Evolutionary conservation across 352 stramenopile species (phyloP), one percentile per base, ranked within the genome.

Genomic region (Globisporangium camurandrum): DNA sequence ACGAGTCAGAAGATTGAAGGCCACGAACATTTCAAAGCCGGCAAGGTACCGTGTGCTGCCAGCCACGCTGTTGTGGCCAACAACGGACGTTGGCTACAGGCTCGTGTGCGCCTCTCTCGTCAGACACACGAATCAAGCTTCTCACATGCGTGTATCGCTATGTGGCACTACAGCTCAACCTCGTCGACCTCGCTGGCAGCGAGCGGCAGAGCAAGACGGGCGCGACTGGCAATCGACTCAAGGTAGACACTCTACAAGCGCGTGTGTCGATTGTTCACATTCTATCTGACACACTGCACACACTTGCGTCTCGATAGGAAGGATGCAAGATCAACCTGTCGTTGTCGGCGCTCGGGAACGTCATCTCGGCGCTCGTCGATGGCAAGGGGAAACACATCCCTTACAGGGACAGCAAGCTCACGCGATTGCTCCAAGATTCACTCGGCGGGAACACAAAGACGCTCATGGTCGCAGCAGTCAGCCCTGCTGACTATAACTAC

Each of bases 401-500:
- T 0, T 96, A 95, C 51, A 75, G 86, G 20, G 83, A 96, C 61
- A 94, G 84, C 11, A 95, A 90, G 53, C 62, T 96, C 22, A 96
- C 84, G 26, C 71, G 87, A 1, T 43, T 97, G 28, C 67, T 96
- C 37, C 87, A 92, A 59, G 80, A 92, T 43, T 97, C 77, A 11
- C 74, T 98, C 0, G 95, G 96, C 50, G 90, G 89, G 14, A 97
- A 98, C 62, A 96, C 92, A 3, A 97, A 97, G 51, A 98, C 93
- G 2, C 67, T 98, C 19, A 98, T 99, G 79, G 80, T 99, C 27
- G 95, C 96, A 0, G 96, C 92, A 27, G 84, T 98, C 12, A 97
- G 87, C 26, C 95, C 96, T 0, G 88, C 91, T 0, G 91, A 98
- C 56, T 95, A 93, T 51, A 98, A 98, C 67, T 95, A 94, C 30